Percentiles rank a stretch among this genome's conserved stretches.
phyloP scores from a whole-genome alignment of 495 filamentous ascomycete genomes.

The Hyaloscypha finlandica region DNA sequence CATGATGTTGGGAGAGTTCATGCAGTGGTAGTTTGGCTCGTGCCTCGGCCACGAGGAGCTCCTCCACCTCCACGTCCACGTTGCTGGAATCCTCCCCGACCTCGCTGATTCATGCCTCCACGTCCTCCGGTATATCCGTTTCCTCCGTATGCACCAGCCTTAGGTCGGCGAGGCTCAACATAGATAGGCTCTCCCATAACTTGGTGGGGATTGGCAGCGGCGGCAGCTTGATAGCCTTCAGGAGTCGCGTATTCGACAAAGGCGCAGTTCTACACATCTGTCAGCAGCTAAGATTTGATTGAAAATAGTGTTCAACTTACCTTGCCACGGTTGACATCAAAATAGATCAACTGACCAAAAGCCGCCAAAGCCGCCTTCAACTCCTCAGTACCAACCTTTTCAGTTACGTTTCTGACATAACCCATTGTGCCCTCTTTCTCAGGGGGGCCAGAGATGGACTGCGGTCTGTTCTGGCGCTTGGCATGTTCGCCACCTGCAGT shows the following conservation, averaged over 20 bases:
- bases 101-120: slow-evolving; percentile 58
- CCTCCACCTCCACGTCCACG: slow-evolving; percentile 56
- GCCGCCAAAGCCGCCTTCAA: slow-evolving; percentile 65
- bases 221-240: slow-evolving; percentile 77
- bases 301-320: slow-evolving; percentile 48
- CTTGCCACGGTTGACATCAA: slow-evolving; percentile 89
- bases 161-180: slow-evolving; percentile 87
- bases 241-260: slow-evolving; percentile 88
- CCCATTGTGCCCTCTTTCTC: slow-evolving; percentile 73
- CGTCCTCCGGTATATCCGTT: slow-evolving; percentile 62
- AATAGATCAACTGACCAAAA: slow-evolving; percentile 80
- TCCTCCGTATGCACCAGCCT: slow-evolving; percentile 64
- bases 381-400: slow-evolving; percentile 71
- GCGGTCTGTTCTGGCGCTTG: slow-evolving; percentile 73
- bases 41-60: slow-evolving; percentile 45
- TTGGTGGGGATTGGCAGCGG: slow-evolving; percentile 81
- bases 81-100: slow-evolving; percentile 69
- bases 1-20: slow-evolving; percentile 30
- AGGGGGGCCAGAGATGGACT: slow-evolving; percentile 49
- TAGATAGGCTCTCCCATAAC: slow-evolving; percentile 77
- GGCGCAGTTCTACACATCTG: slow-evolving; percentile 75
- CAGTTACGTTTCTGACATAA: slow-evolving; percentile 92
- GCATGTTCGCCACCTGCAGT: slow-evolving; percentile 75
- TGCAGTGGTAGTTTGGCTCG: slow-evolving; percentile 43
- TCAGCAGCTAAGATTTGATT: slow-evolving; percentile 26